A percentile compares a stretch with the other conserved stretches of the same genome.
phyloP scores from a whole-genome alignment of 108 stramenopile species.

The Conticribra guillardii region DNA sequence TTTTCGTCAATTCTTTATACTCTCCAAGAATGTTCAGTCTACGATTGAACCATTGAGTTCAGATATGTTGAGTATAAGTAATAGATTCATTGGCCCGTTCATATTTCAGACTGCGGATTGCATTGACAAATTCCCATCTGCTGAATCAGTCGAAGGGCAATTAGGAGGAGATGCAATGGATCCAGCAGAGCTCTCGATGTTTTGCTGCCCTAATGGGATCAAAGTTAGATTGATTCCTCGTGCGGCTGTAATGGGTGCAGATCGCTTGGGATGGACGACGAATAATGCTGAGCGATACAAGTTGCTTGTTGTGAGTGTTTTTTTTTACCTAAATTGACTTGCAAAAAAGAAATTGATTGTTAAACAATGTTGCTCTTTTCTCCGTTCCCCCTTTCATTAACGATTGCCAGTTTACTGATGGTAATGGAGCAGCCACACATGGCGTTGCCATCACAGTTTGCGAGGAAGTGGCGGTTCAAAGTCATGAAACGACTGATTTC shows the following conservation, averaged over 20 bases:
- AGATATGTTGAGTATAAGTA: not conserved
- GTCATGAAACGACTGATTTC: not conserved
- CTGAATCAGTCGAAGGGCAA: not conserved
- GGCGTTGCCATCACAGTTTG: conserved; percentile 36
- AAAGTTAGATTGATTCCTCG: conserved; percentile 23
- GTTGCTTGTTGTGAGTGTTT: conserved; percentile 18
- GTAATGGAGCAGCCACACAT: conserved; percentile 4
- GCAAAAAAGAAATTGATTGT: not conserved
- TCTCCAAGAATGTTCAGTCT: not conserved
- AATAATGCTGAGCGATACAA: conserved; percentile 1
- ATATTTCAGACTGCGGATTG: conserved; percentile 9
- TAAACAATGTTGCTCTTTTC: not conserved
- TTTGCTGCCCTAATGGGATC: conserved; percentile 18
- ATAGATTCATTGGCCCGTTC: conserved; percentile 5
- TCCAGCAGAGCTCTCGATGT: conserved; percentile 18
- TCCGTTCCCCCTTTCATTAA: not conserved
- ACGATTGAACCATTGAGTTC: not conserved
- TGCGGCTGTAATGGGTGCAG: not conserved
- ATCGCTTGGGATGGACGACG: not conserved
- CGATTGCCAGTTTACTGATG: conserved; percentile 21
- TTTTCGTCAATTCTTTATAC: not conserved
- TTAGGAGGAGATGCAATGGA: not conserved
- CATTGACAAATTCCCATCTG: conserved; percentile 5
- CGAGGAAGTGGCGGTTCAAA: conserved; percentile 1
- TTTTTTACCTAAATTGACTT: not conserved